These are phyloP conservation scores for Plantago coronopus DNA, from an alignment of 305 asterid genomes.

Conservation along the genomic window DNA sequence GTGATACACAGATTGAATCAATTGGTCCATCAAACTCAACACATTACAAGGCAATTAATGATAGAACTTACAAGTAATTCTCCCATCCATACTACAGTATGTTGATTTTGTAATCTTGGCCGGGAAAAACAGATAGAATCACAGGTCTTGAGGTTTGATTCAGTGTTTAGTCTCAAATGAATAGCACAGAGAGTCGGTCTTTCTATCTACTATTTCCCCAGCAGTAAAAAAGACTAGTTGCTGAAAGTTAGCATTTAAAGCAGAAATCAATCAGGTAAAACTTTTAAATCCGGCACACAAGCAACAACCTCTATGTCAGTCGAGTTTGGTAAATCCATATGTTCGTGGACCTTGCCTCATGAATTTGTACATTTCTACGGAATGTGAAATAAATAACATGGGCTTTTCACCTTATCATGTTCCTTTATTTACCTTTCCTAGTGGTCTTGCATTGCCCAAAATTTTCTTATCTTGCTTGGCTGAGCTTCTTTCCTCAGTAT, in stretches of 20 bases:
- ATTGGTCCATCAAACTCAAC: not conserved
- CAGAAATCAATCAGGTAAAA: no score
- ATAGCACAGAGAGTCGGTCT: constrained; percentile 1
- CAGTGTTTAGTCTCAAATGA: constrained; percentile 4
- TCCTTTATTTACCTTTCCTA: constrained; percentile 15
- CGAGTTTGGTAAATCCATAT: not conserved
- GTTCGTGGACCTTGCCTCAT: not conserved
- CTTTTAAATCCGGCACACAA: no score
- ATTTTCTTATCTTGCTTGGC: constrained; percentile 26
- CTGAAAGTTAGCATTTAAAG: not conserved
- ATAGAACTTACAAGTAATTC: constrained; percentile 1
- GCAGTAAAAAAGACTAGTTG: not conserved
- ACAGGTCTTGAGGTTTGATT: constrained; percentile 4
- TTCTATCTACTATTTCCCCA: not conserved
- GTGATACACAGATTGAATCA: not conserved
- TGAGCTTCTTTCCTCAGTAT: constrained; percentile 24
- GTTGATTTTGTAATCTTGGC: not conserved
- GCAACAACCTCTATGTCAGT: not conserved
- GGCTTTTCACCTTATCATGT: constrained; percentile 23
- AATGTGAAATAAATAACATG: not conserved
- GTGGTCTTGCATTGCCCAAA: constrained; percentile 23
- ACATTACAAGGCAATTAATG: not conserved
- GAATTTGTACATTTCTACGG: not conserved
- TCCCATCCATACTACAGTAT: not conserved
- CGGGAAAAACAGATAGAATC: not conserved